Evolutionary conservation across 768 basidiomycete genomes (phyloP).

Genomic region (Cantharellus anzutake): DNA sequence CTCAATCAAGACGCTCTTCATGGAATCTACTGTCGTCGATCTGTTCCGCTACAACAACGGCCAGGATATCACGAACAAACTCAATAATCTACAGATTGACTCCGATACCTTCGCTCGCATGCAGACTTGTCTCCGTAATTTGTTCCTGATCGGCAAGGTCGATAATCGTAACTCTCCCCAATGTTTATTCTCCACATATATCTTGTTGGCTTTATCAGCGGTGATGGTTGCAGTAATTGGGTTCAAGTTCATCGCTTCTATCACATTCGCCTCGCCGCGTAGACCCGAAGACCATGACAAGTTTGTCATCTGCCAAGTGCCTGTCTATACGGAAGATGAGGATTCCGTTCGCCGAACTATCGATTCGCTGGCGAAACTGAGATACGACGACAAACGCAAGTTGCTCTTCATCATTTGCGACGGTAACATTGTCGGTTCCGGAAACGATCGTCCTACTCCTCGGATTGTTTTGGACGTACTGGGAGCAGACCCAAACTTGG

Average conservation of each 20-base stretch:
- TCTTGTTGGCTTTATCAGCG: constrained; percentile 72
- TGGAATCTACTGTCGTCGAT: constrained; percentile 45
- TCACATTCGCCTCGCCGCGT: constrained; percentile 61
- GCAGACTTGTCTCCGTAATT: constrained; percentile 76
- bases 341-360: constrained; percentile 70
- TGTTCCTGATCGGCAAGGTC: constrained; percentile 80
- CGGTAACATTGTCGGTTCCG: constrained; percentile 93
- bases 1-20: constrained; percentile 38
- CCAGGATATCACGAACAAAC: constrained; percentile 56
- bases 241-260: constrained; percentile 86
- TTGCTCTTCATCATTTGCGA: constrained; percentile 86
- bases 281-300: constrained; percentile 93
- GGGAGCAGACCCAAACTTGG: constrained; percentile 78
- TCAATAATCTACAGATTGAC: constrained; percentile 46
- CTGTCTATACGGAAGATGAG: constrained; percentile 96
- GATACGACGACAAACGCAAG: constrained; percentile 98
- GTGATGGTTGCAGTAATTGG: constrained; percentile 91
- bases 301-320: constrained; percentile 94
- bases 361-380: constrained; percentile 82
- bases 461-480: constrained; percentile 94
- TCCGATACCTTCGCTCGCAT: constrained; percentile 43
- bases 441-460: constrained; percentile 91
- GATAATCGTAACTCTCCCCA: constrained; percentile 85
- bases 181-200: constrained; percentile 80
- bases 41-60: constrained; percentile 65